phyloP scores from a whole-genome alignment of 192 early-diverging fungal species.

The Coemansia sp. region DNA sequence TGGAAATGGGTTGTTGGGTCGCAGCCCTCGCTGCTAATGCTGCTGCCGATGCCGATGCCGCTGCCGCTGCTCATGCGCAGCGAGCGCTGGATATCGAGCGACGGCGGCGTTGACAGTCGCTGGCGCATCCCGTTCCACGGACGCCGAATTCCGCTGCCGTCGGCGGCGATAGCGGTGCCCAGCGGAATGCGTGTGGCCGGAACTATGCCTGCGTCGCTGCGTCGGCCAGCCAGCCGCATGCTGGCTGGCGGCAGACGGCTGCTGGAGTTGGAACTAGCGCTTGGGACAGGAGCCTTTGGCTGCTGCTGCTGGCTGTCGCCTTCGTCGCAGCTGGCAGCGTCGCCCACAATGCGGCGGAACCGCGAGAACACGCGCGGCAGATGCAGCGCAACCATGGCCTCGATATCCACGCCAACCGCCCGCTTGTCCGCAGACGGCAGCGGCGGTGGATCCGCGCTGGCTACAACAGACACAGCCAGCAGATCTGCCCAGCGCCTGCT shows the following conservation, averaged over 20 bases:
- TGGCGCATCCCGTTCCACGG: conserved; percentile 12
- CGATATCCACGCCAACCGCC: conserved; percentile 27
- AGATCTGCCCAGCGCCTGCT: background rate
- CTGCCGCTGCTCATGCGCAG: background rate
- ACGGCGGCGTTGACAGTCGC: conserved; percentile 5
- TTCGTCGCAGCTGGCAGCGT: background rate
- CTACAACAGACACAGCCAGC: background rate
- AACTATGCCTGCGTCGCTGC: conserved; percentile 18
- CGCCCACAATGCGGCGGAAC: background rate
- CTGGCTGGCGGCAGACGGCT: no score
- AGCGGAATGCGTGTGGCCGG: background rate
- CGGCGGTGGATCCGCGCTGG: no score
- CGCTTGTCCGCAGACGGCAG: background rate
- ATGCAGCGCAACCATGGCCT: conserved; percentile 35
- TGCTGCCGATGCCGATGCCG: no score
- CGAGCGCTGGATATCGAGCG: conserved; percentile 5
- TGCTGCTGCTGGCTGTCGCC: conserved; percentile 11
- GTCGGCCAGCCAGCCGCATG: background rate
- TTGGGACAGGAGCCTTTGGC: background rate
- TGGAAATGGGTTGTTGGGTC: no score
- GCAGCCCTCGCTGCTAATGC: no score
- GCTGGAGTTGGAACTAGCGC: background rate
- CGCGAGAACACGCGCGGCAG: conserved; percentile 26
- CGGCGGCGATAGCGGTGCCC: background rate
- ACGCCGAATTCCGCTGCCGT: background rate